Evolutionary conservation across 2,329 filamentous ascomycete genomes (phyloP).

Genomic region (Atkinsonella hypoxylon): DNA sequence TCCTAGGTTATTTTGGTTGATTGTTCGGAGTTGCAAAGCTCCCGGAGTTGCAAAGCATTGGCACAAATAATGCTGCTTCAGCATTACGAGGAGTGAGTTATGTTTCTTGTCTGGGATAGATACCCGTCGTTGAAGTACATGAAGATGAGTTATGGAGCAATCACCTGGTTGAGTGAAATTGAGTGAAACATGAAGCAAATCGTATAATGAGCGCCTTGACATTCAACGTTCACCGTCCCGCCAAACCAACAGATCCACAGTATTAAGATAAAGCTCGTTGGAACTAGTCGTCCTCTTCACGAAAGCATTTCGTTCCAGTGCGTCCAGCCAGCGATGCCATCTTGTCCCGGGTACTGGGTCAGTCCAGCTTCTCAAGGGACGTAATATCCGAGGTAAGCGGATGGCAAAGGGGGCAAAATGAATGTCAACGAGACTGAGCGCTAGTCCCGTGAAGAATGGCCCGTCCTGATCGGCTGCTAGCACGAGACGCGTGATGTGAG

Average conservation of each 20-base stretch:
- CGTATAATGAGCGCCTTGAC: background rate
- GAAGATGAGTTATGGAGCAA: background rate
- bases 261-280: constrained; percentile 41
- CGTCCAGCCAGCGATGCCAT: constrained; percentile 59
- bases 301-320: constrained; percentile 51
- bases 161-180: background rate
- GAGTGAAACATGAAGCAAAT: background rate
- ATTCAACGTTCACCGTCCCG: background rate
- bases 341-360: constrained; percentile 49
- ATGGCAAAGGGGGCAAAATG: constrained; percentile 67
- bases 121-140: background rate
- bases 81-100: background rate
- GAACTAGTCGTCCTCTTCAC: constrained; percentile 56
- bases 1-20: background rate
- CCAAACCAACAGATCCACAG: constrained; percentile 38
- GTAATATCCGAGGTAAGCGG: constrained; percentile 52
- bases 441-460: constrained; percentile 53
- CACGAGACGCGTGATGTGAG: constrained; percentile 44
- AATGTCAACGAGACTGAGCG: constrained; percentile 54
- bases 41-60: background rate
- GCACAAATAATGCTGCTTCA: background rate
- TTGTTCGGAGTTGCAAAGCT: background rate
- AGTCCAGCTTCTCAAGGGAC: constrained; percentile 54
- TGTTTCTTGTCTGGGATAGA: background rate
- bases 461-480: constrained; percentile 42